phyloP scores from a whole-genome alignment of 306 rosid species.

The Quercus alba region DNA sequence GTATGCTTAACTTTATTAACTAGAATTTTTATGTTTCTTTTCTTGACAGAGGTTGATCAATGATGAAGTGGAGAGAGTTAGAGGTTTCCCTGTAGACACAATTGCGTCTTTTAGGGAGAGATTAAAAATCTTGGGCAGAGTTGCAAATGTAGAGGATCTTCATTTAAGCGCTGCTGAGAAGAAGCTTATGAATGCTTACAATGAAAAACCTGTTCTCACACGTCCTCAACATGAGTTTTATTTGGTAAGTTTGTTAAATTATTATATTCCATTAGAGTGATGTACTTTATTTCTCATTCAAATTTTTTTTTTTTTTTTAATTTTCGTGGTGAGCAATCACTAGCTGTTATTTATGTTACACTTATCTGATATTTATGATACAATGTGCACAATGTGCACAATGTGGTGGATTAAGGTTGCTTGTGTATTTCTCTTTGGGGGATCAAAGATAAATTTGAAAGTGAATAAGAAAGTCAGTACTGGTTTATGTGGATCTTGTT shows the following conservation, averaged over 20 bases:
- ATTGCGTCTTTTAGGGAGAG: slow-evolving; percentile 91
- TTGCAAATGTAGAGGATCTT: slow-evolving; percentile 80
- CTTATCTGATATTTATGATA: too few relatives aligned
- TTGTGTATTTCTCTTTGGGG: not conserved
- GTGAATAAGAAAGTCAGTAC: not conserved
- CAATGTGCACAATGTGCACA: not conserved
- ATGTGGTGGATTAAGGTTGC: not conserved
- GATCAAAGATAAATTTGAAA: not conserved
- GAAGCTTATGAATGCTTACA: slow-evolving; percentile 89
- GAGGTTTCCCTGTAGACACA: slow-evolving; percentile 83
- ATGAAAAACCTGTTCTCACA: slow-evolving; percentile 95
- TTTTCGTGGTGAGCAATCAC: too few relatives aligned
- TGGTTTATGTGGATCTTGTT: too few relatives aligned
- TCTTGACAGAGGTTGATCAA: slow-evolving; percentile 72
- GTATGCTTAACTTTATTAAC: slow-evolving; percentile 3
- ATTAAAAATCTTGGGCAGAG: slow-evolving; percentile 80
- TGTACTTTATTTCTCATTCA: too few relatives aligned
- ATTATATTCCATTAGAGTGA: not conserved
- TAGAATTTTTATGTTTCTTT: slow-evolving; percentile 9
- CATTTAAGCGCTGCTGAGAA: slow-evolving; percentile 69
- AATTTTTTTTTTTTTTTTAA: fast-evolving
- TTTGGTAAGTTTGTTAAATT: slow-evolving; percentile 46
- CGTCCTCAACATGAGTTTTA: slow-evolving; percentile 97
- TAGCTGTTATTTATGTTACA: not conserved
- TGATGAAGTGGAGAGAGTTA: slow-evolving; percentile 96